These are phyloP conservation scores for Ramaria sp. DNA, from an alignment of 768 basidiomycete species.

Conservation along the genomic window DNA sequence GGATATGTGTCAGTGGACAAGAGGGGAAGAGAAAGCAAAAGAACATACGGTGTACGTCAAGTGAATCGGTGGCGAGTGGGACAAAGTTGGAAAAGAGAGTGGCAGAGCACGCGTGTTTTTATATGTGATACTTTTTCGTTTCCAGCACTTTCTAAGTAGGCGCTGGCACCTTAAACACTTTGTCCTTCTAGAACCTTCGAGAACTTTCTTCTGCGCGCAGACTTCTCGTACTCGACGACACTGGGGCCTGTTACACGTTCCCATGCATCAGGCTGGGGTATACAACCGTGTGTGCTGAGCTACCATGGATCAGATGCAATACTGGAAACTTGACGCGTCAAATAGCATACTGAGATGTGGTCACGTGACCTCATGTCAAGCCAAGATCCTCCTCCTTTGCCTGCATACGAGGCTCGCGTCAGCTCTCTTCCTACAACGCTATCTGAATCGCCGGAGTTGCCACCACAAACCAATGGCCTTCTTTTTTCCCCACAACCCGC, in stretches of 20 bases:
- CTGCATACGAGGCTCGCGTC: neutral
- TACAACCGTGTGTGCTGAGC: neutral
- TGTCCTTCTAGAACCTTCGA: conserved; percentile 7
- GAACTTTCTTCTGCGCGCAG: neutral
- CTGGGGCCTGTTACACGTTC: neutral
- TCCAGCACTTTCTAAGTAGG: conserved; percentile 11
- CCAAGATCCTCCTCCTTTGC: neutral
- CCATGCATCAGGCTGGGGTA: too few relatives aligned
- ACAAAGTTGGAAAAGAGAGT: neutral
- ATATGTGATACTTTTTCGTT: conserved; percentile 1
- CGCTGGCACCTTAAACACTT: neutral
- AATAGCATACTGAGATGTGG: neutral
- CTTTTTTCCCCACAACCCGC: too few relatives aligned
- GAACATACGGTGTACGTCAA: neutral
- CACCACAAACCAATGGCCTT: neutral
- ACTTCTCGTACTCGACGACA: neutral
- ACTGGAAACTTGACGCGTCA: neutral
- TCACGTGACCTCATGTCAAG: neutral
- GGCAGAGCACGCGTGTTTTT: conserved; percentile 6
- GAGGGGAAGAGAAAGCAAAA: neutral
- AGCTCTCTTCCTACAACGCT: neutral
- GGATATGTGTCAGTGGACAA: neutral
- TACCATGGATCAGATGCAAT: neutral
- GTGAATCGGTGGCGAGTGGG: neutral
- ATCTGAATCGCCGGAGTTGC: neutral